Evolutionary conservation across 176 grass and related monocot genomes (phyloP), one percentile per base, ranked within the genome.

Genomic region (Juncus inflexus): DNA sequence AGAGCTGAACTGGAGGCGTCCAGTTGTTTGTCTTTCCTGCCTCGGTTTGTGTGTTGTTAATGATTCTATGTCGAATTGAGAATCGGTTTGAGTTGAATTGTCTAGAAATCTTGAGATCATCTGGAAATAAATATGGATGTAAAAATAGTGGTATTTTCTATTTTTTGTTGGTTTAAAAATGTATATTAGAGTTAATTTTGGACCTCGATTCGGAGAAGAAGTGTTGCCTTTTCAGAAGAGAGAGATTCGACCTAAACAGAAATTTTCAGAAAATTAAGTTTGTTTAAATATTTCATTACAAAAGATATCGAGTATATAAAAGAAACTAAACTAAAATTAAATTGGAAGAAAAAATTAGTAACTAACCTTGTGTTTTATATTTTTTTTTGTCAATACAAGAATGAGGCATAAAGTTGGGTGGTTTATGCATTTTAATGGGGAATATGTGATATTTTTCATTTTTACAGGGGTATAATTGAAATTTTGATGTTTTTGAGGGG

Each of bases 141-240:
- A 53, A 74, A 2, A 64, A 19, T 12, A 7, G 14, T 64, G 13
- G 39, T 10, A 10, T 52, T 3, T 52, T 67, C 9, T 52, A 67
- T 52, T 66, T 51, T 11, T 28, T 37, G 45, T 37, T 15, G 15
- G 9, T 39, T 38, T 66, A 0, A 43, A 63, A 15, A 43, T 43
- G 4, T 9, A 37, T 37, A 51, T 11, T 1, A 2, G 3, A 35
- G n/a, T 52, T 52, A 52, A 5, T 52, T 8, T 37, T 51, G 39
- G 7, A 92, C 89, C 89, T 92, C 89, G 6, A 79, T 92, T 92
- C 89, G 78, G 66, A 92, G 55, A 40, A 70, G 75, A 64, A 87
- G 75, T 65, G 89, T 80, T 70, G 89, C 81, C 81, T 92, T 92
- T 72, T 92, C 89, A 73, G 84, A 92, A 65, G 89, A 87, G 36